Percentiles rank a stretch among this genome's conserved stretches.
These are phyloP conservation scores for Laetiporus sulphureus DNA, from an alignment of 1,284 basidiomycete genomes.

Conservation along the genomic window DNA sequence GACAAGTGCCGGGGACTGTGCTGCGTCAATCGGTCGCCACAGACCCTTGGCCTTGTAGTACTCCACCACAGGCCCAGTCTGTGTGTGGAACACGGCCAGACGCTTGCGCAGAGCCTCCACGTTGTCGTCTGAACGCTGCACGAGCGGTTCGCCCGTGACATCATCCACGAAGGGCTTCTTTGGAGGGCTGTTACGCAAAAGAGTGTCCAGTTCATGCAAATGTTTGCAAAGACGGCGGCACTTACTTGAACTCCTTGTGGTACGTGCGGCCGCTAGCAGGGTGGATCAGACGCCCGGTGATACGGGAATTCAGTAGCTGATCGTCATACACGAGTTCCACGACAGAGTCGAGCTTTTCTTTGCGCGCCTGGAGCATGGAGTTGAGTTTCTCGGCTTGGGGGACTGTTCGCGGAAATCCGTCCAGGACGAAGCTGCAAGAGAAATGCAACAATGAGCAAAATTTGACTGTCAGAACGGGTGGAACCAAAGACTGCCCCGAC, in stretches of 20 bases:
- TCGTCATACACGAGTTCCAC: constrained; percentile 93
- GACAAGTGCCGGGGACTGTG: constrained; percentile 86
- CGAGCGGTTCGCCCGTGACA: constrained; percentile 89
- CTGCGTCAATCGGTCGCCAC: constrained; percentile 88
- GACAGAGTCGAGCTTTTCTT: constrained; percentile 88
- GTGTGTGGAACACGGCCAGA: constrained; percentile 80
- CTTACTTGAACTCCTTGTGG: constrained; percentile 93
- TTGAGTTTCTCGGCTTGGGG: constrained; percentile 98
- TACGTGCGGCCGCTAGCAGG: constrained; percentile 86
- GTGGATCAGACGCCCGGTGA: constrained; percentile 95
- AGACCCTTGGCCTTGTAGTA: constrained; percentile 92
- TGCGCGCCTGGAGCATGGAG: constrained; percentile 75
- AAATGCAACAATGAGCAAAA: constrained; percentile 3
- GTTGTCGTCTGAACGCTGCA: constrained; percentile 91
- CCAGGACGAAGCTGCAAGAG: constrained; percentile 81
- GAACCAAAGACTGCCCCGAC: no score
- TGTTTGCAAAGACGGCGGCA: no score
- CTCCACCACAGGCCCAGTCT: constrained; percentile 94
- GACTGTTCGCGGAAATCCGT: constrained; percentile 97
- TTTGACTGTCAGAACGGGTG: no score
- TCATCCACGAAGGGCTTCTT: constrained; percentile 96
- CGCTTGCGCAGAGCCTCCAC: constrained; percentile 91
- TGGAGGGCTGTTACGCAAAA: constrained; percentile 85
- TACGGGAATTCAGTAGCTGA: constrained; percentile 92
- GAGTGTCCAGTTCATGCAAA: no score